Evolutionary conservation across 1,284 basidiomycete species (phyloP), one percentile per base, ranked within the genome.

Genomic region (Trametes pubescens): DNA sequence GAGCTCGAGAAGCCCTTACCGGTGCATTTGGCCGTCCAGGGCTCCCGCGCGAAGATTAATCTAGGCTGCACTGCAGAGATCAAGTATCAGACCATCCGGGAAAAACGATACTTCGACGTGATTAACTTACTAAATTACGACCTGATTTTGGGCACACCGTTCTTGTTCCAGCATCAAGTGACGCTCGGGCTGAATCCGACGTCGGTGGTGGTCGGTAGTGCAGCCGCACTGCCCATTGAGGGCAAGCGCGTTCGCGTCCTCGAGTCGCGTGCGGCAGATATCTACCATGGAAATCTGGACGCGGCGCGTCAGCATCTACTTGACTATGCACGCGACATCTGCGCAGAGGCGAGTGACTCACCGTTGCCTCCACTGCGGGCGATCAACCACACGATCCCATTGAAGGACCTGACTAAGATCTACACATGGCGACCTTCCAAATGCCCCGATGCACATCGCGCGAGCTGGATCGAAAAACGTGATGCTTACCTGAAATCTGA

Each of bases 351-450:
- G 8, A 55, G 52, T 26, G 38, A 8, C 56, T 46, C 53, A 44
- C 65, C 65, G 0, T 51, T 80, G 18, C 79, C 74, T 0, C 79
- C 76, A 0, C 51, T 80, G 0, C 57, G 76, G 0, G 75, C 64
- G 0, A 76, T 81, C 9, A 81, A 81, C 56, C 78, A 81, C 54
- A 53, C 56, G 0, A 80, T 81, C 2, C 79, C 78, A 1, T 43
- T 81, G 4, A 77, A 78, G 10, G 75, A 81, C 46, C 68, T 74
- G 32, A 46, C 58, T 0, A 75, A 74, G 44, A 57, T 74, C 0
- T 80, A 79, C 46, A 18, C 62, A 0, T 79, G 73, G 68, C 60
- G 75, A 13, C 75, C 73, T 5, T 74, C 74, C 16, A 56, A 56
- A 24, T 56, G 54, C 16, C 43, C 43, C 2, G 54, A 56, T 32